These are phyloP conservation scores for Lotus japonicus DNA, from an alignment of 306 rosid genomes.

Conservation along the genomic window DNA sequence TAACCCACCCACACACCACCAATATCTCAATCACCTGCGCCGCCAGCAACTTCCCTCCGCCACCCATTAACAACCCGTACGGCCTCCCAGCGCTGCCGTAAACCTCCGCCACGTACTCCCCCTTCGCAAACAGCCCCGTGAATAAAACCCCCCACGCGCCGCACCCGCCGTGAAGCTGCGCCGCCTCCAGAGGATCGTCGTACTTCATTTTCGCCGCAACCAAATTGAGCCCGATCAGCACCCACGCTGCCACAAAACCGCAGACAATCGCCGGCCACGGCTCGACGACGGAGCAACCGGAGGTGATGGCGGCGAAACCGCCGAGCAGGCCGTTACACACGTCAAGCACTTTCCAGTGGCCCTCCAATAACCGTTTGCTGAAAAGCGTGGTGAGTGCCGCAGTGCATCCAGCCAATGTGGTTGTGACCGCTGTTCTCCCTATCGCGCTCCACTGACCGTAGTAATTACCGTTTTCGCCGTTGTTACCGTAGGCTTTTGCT, in stretches of 20 bases:
- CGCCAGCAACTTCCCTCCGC: slow-evolving; percentile 52
- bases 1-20: slow-evolving; percentile 67
- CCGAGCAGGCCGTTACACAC: slow-evolving; percentile 77
- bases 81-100: slow-evolving; percentile 39
- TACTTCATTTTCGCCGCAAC: slow-evolving; percentile 40
- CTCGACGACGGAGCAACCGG: slow-evolving; percentile 73
- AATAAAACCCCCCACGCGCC: slow-evolving; percentile 78
- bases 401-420: slow-evolving; percentile 69
- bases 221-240: slow-evolving; percentile 50
- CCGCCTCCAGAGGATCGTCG: slow-evolving; percentile 78
- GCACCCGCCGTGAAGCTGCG: slow-evolving; percentile 79
- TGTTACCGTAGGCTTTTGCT: slow-evolving; percentile 26
- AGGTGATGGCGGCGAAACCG: slow-evolving; percentile 69
- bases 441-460: slow-evolving; percentile 88
- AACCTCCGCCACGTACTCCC: slow-evolving; percentile 45
- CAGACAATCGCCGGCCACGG: slow-evolving; percentile 79
- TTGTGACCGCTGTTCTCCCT: slow-evolving; percentile 77
- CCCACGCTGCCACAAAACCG: slow-evolving; percentile 65
- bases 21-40: slow-evolving; percentile 52
- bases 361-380: slow-evolving; percentile 51
- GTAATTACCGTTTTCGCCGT: slow-evolving; percentile 3
- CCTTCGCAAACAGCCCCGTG: slow-evolving; percentile 57
- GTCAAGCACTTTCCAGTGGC: slow-evolving; percentile 77
- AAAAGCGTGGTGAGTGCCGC: slow-evolving; percentile 65
- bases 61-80: slow-evolving; percentile 62